Evolutionary conservation across 108 stramenopile species (phyloP).

Genomic region (Nitzschia sp.): DNA sequence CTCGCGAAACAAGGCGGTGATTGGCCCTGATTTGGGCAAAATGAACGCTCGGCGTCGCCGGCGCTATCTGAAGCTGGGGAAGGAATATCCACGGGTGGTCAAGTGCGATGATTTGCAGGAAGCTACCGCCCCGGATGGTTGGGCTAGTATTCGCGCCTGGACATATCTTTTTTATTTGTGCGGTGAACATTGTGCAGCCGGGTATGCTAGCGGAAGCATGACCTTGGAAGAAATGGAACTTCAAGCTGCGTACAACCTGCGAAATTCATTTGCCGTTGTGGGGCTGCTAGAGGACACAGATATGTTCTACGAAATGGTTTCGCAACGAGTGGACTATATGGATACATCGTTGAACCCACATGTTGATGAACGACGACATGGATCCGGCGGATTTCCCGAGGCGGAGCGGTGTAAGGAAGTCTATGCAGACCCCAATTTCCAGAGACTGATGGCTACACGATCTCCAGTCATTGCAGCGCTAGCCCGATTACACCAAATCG

Average conservation of each 20-base stretch:
- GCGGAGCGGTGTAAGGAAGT: constrained; percentile 11
- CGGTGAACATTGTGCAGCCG: constrained; percentile 39
- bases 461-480: constrained; percentile 18
- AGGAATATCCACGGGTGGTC: not conserved
- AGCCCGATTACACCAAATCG: constrained; percentile 37
- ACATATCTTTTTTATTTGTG: constrained; percentile 37
- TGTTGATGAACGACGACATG: constrained; percentile 16
- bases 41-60: not conserved
- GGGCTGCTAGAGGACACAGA: constrained; percentile 50
- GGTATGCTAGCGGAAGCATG: constrained; percentile 19
- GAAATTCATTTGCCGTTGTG: constrained; percentile 47
- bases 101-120: constrained; percentile 4
- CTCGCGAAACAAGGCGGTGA: not conserved
- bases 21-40: not conserved
- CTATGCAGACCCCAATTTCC: constrained; percentile 19
- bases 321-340: constrained; percentile 8
- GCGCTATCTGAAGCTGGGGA: not conserved
- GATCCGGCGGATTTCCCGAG: constrained; percentile 3
- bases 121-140: constrained; percentile 14
- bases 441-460: not conserved
- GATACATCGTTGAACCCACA: constrained; percentile 25
- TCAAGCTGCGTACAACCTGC: constrained; percentile 41
- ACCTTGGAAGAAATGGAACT: constrained; percentile 32
- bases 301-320: constrained; percentile 47
- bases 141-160: constrained; percentile 20